Evolutionary conservation across 78 protist species (phyloP).

Genomic region (Trichosphaerium sp.): DNA sequence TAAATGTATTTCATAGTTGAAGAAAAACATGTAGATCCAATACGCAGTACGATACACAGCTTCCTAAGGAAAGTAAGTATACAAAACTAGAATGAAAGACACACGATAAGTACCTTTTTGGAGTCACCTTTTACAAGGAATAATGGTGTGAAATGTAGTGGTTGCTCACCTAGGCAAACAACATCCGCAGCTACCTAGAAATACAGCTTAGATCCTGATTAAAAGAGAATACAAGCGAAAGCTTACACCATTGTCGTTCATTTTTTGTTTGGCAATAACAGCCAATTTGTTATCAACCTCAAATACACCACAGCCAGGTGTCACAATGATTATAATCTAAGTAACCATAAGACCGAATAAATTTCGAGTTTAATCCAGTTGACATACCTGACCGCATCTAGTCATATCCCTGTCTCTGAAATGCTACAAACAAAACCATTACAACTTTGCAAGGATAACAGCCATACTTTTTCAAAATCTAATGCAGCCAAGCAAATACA

Average conservation of each 20-base stretch:
- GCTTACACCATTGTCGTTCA: slow-evolving; percentile 66
- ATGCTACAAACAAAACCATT: slow-evolving; percentile 7
- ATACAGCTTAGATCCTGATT: too few relatives aligned
- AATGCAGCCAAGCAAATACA: slow-evolving; percentile 52
- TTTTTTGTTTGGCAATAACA: slow-evolving; percentile 49
- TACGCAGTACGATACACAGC: too few relatives aligned
- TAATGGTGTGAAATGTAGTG: slow-evolving; percentile 41
- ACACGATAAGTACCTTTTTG: too few relatives aligned
- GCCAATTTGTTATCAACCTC: slow-evolving; percentile 45
- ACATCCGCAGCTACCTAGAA: too few relatives aligned
- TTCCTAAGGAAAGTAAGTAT: too few relatives aligned
- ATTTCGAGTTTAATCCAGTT: too few relatives aligned
- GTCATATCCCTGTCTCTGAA: slow-evolving; percentile 62
- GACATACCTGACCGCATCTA: slow-evolving; percentile 69
- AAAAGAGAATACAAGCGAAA: too few relatives aligned
- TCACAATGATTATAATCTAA: slow-evolving; percentile 48
- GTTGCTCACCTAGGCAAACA: slow-evolving; percentile 33
- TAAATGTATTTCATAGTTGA: too few relatives aligned
- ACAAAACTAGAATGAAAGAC: too few relatives aligned
- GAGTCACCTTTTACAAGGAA: too few relatives aligned
- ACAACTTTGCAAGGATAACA: not conserved
- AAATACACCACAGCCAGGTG: slow-evolving; percentile 67
- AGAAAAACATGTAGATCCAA: too few relatives aligned
- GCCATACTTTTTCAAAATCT: slow-evolving; percentile 42
- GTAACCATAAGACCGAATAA: too few relatives aligned